These are phyloP conservation scores for Leccinum broughii DNA, from an alignment of 768 basidiomycete species.

Conservation along the genomic window DNA sequence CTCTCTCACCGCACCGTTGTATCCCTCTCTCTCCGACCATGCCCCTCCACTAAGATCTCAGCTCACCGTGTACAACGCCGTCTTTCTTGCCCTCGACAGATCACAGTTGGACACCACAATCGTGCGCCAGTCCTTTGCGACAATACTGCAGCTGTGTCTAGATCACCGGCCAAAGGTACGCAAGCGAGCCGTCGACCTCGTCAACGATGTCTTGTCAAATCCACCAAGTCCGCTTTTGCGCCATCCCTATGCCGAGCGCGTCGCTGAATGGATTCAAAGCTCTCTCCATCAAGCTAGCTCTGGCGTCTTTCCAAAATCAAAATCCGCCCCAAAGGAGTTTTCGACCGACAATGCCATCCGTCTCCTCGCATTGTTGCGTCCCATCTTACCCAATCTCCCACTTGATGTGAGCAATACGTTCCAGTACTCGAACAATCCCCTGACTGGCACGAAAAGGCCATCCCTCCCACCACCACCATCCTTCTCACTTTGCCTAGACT, in stretches of 20 bases:
- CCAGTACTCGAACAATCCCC: constrained; percentile 7
- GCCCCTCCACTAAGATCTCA: constrained; percentile 88
- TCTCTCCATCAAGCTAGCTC: constrained; percentile 65
- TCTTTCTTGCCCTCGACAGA: constrained; percentile 72
- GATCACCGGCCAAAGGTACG: constrained; percentile 95
- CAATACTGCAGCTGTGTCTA: constrained; percentile 76
- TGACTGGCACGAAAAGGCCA: constrained; percentile 49
- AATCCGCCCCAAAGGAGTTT: constrained; percentile 50
- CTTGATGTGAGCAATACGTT: constrained; percentile 56
- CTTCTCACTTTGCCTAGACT: constrained; percentile 84
- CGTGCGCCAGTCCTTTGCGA: constrained; percentile 81
- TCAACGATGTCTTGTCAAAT: constrained; percentile 70
- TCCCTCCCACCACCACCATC: constrained; percentile 65
- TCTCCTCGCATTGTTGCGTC: constrained; percentile 69
- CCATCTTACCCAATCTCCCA: constrained; percentile 60
- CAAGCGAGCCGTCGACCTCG: constrained; percentile 83
- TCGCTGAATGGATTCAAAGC: constrained; percentile 75
- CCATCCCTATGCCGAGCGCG: constrained; percentile 86
- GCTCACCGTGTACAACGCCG: constrained; percentile 66
- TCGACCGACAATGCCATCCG: constrained; percentile 77
- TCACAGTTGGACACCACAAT: constrained; percentile 65
- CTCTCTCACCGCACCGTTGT: constrained; percentile 75
- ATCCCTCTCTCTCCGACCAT: constrained; percentile 59
- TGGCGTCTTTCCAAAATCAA: constrained; percentile 60
- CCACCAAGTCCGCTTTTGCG: constrained; percentile 74